Evolutionary conservation across 2,329 filamentous ascomycete genomes (phyloP), one percentile per base, ranked within the genome.

Genomic region (Colletotrichum lentis): DNA sequence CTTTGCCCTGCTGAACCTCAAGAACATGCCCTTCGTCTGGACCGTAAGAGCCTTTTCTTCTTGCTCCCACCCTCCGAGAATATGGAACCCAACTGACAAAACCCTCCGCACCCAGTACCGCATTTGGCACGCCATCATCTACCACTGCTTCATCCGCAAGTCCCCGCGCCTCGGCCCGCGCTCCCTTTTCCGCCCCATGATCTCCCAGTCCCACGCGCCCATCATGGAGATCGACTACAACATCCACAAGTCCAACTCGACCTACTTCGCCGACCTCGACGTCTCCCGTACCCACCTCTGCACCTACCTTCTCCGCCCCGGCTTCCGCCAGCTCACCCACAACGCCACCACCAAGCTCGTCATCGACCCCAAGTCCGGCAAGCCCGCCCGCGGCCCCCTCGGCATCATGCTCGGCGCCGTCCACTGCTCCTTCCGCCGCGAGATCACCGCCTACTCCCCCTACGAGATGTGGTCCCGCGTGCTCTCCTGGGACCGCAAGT

Each of bases 261-360:
- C 94, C 37, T 97, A 96, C 82, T 97, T 97, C 76, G 83, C 89
- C 72, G 93, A 97, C 78, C 88, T 96, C 72, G 94, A 97, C 79
- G 86, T 95, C 68, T 88, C 91, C 46, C 91, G 96, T 64, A 91
- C 91, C 0, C 92, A 96, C 71, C 87, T 96, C 10, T 88, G 96
- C 61, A 90, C 89, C 56, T 87, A 89, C 71, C 80, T 94, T 2
- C 81, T 90, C 61, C 85, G 84, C 22, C 84, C 85, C 0, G 88
- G 88, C 1, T 83, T 91, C 74, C 80, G 82, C 47, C 80, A 77
- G 20, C 77, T 87, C 18, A 80, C 83, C 54, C 75, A 81, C 69
- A 89, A 89, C 71, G 77, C 78, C 1, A 73, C 78, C 24, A 82
- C 80, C 39, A 79, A 79, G 69, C 77, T 88, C n/a, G 85, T 90